phyloP scores from a whole-genome alignment of 768 basidiomycete species.

The Dioszegia hungarica region DNA sequence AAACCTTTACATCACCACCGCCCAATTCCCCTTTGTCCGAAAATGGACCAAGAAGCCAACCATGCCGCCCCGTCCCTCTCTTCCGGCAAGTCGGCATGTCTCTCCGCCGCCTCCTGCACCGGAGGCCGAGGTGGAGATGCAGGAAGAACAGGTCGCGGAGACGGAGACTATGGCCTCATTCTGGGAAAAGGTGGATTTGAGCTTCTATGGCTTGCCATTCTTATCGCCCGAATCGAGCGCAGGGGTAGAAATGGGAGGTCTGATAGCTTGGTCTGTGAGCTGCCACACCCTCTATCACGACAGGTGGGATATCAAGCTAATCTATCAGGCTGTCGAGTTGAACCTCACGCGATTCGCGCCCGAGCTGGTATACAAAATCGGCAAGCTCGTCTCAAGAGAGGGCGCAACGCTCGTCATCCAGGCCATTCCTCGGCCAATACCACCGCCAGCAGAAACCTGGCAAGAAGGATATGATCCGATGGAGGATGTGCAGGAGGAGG shows the following conservation, averaged over 20 bases:
- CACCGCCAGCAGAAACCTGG: not conserved
- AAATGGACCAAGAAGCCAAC: not conserved
- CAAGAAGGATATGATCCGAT: too few relatives aligned
- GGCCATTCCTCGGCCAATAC: not conserved
- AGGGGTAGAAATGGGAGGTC: not conserved
- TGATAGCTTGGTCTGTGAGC: conserved; percentile 33
- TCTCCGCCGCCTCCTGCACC: too few relatives aligned
- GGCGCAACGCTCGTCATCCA: not conserved
- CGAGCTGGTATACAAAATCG: conserved; percentile 22
- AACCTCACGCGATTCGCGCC: conserved; percentile 33
- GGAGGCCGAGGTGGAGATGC: too few relatives aligned
- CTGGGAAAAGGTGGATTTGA: conserved; percentile 14
- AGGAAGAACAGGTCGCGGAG: too few relatives aligned
- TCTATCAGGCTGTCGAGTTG: conserved; percentile 36
- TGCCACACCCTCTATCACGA: not conserved
- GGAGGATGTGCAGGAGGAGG: not conserved
- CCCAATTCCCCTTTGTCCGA: conserved; percentile 6
- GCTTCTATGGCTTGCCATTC: conserved; percentile 5
- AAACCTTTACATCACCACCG: conserved; percentile 8
- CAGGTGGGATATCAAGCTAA: not conserved
- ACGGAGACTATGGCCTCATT: not conserved
- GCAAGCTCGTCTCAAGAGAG: not conserved
- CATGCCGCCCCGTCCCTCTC: not conserved
- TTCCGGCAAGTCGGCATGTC: too few relatives aligned
- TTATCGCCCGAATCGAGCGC: not conserved